These are phyloP conservation scores for Ustilago xerochloae DNA, from an alignment of 1,284 basidiomycete genomes.

Conservation along the genomic window DNA sequence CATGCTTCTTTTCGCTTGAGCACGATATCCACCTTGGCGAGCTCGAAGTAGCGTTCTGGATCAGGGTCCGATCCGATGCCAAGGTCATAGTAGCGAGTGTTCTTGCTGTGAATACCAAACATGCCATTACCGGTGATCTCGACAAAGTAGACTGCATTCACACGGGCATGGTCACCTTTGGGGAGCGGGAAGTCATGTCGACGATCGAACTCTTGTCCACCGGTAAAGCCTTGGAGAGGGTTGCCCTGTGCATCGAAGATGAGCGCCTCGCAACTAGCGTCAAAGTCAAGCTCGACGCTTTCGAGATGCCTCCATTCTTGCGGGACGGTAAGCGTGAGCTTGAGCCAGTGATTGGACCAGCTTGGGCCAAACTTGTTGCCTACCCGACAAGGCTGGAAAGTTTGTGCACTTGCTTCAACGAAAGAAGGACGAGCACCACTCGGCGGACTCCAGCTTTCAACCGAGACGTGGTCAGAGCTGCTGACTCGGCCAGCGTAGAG, in stretches of 20 bases:
- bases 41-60: constrained; percentile 69
- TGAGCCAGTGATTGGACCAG: constrained; percentile 65
- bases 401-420: constrained; percentile 56
- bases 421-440: constrained; percentile 57
- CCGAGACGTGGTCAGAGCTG: constrained; percentile 40
- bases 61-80: no score
- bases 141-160: constrained; percentile 74
- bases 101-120: constrained; percentile 87
- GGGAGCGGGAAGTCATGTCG: constrained; percentile 87
- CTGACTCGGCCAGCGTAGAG: constrained; percentile 58
- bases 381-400: constrained; percentile 46
- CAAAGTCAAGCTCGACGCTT: constrained; percentile 60
- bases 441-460: constrained; percentile 57
- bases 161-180: constrained; percentile 74
- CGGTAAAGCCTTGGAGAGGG: constrained; percentile 89
- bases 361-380: constrained; percentile 58
- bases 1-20: constrained; percentile 87
- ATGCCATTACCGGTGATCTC: constrained; percentile 74
- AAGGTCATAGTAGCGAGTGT: no score
- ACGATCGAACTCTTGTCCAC: constrained; percentile 82
- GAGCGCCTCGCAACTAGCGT: constrained; percentile 75
- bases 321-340: constrained; percentile 56
- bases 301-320: constrained; percentile 60
- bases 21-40: constrained; percentile 87
- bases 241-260: constrained; percentile 84